Evolutionary conservation across 768 basidiomycete species (phyloP).

Genomic region (Leucogyrophana mollusca): DNA sequence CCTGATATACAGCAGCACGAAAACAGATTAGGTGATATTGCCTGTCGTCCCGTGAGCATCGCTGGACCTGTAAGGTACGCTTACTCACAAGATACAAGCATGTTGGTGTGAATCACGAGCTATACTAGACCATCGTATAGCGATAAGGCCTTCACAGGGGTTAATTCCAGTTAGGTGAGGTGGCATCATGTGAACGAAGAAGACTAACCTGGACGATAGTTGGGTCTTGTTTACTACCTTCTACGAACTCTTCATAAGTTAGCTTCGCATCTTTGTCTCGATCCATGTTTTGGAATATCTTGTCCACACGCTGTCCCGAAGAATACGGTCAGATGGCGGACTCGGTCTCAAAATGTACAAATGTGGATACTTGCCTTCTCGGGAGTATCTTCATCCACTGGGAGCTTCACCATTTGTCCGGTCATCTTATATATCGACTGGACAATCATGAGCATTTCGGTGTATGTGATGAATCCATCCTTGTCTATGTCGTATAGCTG

Average conservation of each 20-base stretch:
- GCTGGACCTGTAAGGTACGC: constrained; percentile 21
- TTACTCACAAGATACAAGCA: constrained; percentile 2
- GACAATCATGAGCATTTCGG: constrained; percentile 99
- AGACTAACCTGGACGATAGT: constrained; percentile 90
- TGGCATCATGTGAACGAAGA: constrained; percentile 7
- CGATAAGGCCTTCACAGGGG: constrained; percentile 70
- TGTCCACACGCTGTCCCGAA: constrained; percentile 81
- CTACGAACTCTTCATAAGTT: constrained; percentile 96
- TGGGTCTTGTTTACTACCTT: constrained; percentile 98
- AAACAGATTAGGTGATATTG: constrained; percentile 28
- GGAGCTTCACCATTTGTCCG: constrained; percentile 97
- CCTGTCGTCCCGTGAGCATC: constrained; percentile 18
- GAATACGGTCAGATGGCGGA: background rate
- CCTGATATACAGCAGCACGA: constrained; percentile 2
- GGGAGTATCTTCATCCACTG: constrained; percentile 99
- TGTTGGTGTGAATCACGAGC: constrained; percentile 11
- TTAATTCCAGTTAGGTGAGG: constrained; percentile 9
- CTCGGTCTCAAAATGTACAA: background rate
- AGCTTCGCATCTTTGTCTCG: constrained; percentile 89
- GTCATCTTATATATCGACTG: constrained; percentile 99
- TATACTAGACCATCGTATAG: constrained; percentile 94
- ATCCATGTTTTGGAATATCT: constrained; percentile 99
- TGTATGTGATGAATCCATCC: constrained; percentile 96
- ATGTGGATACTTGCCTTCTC: constrained; percentile 71
- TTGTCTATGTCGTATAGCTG: constrained; percentile 99